Evolutionary conservation across 1,139 yeast species (phyloP), one percentile per base, ranked within the genome.

Genomic region (Candida sp.): DNA sequence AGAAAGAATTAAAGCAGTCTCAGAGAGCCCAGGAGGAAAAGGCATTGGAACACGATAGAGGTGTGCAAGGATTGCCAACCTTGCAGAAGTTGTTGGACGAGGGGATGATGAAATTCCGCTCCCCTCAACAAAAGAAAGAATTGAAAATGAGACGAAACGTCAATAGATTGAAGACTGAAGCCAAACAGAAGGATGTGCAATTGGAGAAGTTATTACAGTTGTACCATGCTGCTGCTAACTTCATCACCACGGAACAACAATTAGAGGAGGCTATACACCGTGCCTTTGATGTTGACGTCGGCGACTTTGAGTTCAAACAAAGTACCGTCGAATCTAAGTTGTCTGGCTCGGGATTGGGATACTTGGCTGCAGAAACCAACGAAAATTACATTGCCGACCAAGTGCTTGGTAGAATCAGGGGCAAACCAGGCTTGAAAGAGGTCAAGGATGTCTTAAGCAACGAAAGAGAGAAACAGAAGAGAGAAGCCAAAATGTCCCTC

Each of bases 51-150:
- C 66, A 75, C 52, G 77, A 73, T 56, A 73, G 85, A 5, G 78
- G 75, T 52, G 79, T 88, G 60, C 89, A 97, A 1, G 90, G 97
- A 1, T 77, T 90, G 49, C 97, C 97, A 44, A 89, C 97, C 2
- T 77, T 92, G 56, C 93, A 88, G 60, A 77, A 83, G 41, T 78
- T 87, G 57, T 73, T 88, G 57, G 67, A 81, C 37, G 90, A 90
- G 3, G 89, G 93, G 17, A 72, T 91, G 54, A 82, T 92, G 76
- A 80, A 88, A 63, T 81, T 73, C 49, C 80, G 97, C 67, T 87
- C 96, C 0, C 75, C 73, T 34, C 92, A 85, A 61, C 96, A 91
- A 66, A 65, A 67, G 42, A 76, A 75, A 48, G 64, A 78, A 41
- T 67, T 87, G 54, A 59, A 66, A 42, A 78, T 82, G 60, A 73